These are phyloP conservation scores for Globisporangium sylvaticum DNA, from an alignment of 352 stramenopile species.

Conservation along the genomic window DNA sequence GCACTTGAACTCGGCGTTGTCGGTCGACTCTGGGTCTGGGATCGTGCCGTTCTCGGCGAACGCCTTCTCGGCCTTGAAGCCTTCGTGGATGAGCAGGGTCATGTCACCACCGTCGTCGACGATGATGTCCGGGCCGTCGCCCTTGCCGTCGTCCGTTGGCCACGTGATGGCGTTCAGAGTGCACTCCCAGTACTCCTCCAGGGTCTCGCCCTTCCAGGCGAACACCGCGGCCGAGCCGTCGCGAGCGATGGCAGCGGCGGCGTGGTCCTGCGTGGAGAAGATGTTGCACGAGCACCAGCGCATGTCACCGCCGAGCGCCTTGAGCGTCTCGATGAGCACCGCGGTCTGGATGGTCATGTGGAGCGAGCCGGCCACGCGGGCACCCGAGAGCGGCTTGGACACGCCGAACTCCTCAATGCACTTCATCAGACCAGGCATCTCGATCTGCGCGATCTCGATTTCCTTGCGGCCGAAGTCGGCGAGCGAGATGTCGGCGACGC, in stretches of 20 bases:
- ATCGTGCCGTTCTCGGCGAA: slow-evolving; percentile 94
- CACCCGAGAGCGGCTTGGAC: slow-evolving; percentile 85
- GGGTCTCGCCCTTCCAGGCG: slow-evolving; percentile 98
- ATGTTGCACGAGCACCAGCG: slow-evolving; percentile 99
- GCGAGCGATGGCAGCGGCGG: slow-evolving; percentile 94
- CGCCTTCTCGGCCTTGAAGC: slow-evolving; percentile 95
- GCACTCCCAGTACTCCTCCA: slow-evolving; percentile 99
- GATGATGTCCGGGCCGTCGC: slow-evolving; percentile 96
- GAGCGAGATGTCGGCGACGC: slow-evolving; percentile 96
- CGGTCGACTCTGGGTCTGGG: slow-evolving; percentile 91
- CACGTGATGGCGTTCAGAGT: slow-evolving; percentile 97
- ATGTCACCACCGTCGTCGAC: slow-evolving; percentile 99
- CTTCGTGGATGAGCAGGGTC: slow-evolving; percentile 98
- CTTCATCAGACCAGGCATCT: slow-evolving; percentile 99
- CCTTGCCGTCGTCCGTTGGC: slow-evolving; percentile 95
- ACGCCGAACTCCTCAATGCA: slow-evolving; percentile 91
- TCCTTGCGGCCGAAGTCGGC: slow-evolving; percentile 98
- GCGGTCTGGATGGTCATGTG: slow-evolving; percentile 99
- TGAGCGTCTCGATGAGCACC: slow-evolving; percentile 98
- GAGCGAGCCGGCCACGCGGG: slow-evolving; percentile 94
- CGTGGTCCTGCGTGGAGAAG: slow-evolving; percentile 99
- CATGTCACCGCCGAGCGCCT: slow-evolving; percentile 94
- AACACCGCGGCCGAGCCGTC: slow-evolving; percentile 96
- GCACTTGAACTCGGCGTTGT: slow-evolving; percentile 99
- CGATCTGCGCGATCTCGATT: slow-evolving; percentile 97